These are phyloP conservation scores for Waltergamsia citrina DNA, from an alignment of 2,329 filamentous ascomycete species.

Conservation along the genomic window DNA sequence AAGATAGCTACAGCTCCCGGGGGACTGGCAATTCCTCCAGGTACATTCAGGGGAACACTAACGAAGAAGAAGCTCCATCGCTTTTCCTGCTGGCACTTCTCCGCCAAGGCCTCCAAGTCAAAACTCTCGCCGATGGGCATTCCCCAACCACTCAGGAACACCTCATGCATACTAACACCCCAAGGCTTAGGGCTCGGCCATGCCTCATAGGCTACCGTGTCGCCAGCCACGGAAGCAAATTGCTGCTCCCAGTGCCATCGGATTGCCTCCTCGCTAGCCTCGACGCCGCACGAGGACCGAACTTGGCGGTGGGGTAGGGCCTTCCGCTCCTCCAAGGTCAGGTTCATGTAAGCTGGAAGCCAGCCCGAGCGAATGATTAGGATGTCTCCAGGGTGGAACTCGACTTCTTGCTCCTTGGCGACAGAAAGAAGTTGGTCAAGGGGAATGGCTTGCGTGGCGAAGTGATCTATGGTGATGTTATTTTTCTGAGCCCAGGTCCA, in stretches of 20 bases:
- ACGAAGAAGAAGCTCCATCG: constrained; percentile 12
- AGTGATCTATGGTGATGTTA: constrained; percentile 2
- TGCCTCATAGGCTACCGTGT: constrained; percentile 6
- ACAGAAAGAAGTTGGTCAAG: constrained; percentile 28
- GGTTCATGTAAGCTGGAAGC: constrained; percentile 22
- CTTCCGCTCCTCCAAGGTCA: not conserved
- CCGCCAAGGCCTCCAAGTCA: constrained; percentile 14
- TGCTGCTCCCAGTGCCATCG: constrained; percentile 1
- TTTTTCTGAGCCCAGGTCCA: constrained; percentile 2
- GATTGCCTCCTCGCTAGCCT: constrained; percentile 2
- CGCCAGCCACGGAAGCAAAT: constrained; percentile 5
- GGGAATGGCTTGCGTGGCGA: constrained; percentile 21
- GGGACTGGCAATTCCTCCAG: too few species aligned
- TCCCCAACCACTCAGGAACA: constrained; percentile 14
- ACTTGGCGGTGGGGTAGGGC: not conserved
- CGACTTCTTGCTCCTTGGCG: constrained; percentile 25
- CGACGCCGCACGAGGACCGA: constrained; percentile 2
- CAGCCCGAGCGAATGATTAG: constrained; percentile 40
- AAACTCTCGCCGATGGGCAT: constrained; percentile 17
- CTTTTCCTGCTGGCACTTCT: constrained; percentile 6
- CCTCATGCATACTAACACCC: not conserved
- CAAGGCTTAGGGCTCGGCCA: constrained; percentile 3
- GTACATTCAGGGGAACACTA: constrained; percentile 9
- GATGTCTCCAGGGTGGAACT: constrained; percentile 38
- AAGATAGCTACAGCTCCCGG: too few species aligned